Conservation (phyloP, 2,329 filamentous ascomycete species). For the Diatrype stigma region DNA sequence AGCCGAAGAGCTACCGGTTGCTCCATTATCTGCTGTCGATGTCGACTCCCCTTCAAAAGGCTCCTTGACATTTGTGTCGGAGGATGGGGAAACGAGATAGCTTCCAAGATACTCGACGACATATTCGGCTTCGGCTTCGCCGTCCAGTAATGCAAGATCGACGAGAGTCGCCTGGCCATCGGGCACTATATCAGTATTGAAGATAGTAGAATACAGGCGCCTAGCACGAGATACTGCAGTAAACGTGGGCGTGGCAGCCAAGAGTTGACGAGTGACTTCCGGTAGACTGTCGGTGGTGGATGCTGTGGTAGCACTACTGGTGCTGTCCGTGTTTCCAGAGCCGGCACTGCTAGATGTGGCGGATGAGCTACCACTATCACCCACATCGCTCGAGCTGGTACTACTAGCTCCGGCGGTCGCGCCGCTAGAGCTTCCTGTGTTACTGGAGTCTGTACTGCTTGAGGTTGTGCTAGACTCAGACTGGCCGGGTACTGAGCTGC, state of each 20-base stretch:
- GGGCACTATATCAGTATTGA: background rate
- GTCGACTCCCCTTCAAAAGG: background rate
- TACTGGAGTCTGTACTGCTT: too few relatives aligned
- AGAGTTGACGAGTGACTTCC: background rate
- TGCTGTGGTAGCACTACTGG: background rate
- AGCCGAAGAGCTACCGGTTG: background rate
- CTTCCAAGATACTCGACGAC: background rate
- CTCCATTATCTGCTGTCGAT: background rate
- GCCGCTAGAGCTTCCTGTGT: too few relatives aligned
- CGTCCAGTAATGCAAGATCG: background rate
- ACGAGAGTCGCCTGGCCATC: background rate
- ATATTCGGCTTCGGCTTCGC: background rate
- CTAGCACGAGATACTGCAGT: background rate
- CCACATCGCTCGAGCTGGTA: too few relatives aligned
- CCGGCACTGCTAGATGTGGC: background rate
- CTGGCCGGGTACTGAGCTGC: too few relatives aligned
- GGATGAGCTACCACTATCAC: background rate
- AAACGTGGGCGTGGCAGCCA: background rate
- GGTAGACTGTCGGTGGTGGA: background rate
- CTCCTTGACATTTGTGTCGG: background rate
- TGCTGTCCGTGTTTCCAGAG: background rate
- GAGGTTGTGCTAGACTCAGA: too few relatives aligned
- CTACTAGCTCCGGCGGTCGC: too few relatives aligned
- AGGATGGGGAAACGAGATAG: background rate
- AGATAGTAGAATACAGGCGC: background rate